Evolutionary conservation across 73 alveolate genomes (phyloP), one percentile per base, ranked within the genome.

Genomic region (Paramecium bursaria): DNA sequence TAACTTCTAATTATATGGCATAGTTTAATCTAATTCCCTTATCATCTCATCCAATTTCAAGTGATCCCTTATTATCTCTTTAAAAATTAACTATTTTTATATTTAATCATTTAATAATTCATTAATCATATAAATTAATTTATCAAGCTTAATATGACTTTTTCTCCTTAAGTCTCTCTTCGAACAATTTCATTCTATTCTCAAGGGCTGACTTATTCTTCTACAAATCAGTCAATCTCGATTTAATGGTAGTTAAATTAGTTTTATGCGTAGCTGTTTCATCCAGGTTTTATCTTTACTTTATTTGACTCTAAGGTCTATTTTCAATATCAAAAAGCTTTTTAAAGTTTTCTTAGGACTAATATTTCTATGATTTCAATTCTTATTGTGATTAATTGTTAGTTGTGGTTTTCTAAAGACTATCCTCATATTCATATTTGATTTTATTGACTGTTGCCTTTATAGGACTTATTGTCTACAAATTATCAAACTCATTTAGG

Each of bases 141-240:
- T n/a, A 51, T 57, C 76, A 57, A 15, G 27, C 33, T 11, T 48
- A 30, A 57, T 57, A 57, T 57, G 15, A 57, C 76, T 57, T 57
- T 30, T 57, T 57, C 33, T 57, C 76, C 26, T 42, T 23, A 2
- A 57, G 76, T 13, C 76, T 48, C 27, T 57, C 76, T n/a, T 57
- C 76, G 33, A 57, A 57, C 19, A 30, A 31, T 57, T 50, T 57
- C 76, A 57, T 57, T 29, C 76, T 57, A 10, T 57, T 30, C 33
- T 57, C 76, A 26, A 57, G 76, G 27, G 27, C 5, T 29, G 27
- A 48, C 17, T 57, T 57, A 57, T 57, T 57, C 33, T 57, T 57
- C 29, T 57, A 57, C 49, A 57, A 57, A 57, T 57, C 76, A 23
- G 76, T 57, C 19, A 57, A 30, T 27, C 76, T 23, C 0, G 76